A percentile compares a stretch with the other conserved stretches of the same genome.
Conservation (phyloP, 106 monocot genomes). For the Acorus gramineus region DNA sequence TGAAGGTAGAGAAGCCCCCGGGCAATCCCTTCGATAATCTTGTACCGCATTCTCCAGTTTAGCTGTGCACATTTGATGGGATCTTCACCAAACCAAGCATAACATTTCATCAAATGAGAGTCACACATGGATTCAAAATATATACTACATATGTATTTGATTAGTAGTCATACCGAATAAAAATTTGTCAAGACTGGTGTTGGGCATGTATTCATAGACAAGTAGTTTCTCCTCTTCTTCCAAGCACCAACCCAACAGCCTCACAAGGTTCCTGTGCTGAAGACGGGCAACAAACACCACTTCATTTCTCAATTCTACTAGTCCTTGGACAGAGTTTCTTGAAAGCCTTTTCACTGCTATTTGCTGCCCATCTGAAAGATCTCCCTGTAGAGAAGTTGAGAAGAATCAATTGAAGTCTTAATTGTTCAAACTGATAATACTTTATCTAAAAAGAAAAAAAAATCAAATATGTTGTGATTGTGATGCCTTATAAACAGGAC, state of each 20-base stretch:
- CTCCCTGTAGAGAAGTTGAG: background rate
- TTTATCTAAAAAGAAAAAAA: background rate
- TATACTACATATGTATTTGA: too few relatives aligned
- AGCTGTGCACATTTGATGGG: background rate
- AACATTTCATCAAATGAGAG: constrained; percentile 5
- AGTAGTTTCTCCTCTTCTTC: constrained; percentile 1
- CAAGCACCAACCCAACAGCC: background rate
- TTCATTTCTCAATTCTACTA: background rate
- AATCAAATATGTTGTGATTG: too few relatives aligned
- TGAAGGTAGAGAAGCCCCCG: constrained; percentile 12
- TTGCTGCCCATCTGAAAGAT: background rate
- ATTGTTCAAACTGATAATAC: background rate
- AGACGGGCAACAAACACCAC: background rate
- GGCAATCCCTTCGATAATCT: constrained; percentile 4
- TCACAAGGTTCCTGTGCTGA: constrained; percentile 5
- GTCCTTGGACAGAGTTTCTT: background rate
- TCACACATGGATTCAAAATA: too few relatives aligned
- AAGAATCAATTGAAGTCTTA: background rate
- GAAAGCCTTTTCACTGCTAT: constrained; percentile 2
- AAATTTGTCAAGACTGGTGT: background rate
- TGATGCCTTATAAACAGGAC: constrained; percentile 2
- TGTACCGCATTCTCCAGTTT: background rate
- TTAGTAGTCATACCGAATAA: too few relatives aligned
- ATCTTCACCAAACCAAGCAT: background rate
- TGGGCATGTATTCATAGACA: constrained; percentile 2